These are phyloP conservation scores for Rhipidocladum racemiflorum DNA, from an alignment of 176 grass and related monocot species.

Conservation along the genomic window DNA sequence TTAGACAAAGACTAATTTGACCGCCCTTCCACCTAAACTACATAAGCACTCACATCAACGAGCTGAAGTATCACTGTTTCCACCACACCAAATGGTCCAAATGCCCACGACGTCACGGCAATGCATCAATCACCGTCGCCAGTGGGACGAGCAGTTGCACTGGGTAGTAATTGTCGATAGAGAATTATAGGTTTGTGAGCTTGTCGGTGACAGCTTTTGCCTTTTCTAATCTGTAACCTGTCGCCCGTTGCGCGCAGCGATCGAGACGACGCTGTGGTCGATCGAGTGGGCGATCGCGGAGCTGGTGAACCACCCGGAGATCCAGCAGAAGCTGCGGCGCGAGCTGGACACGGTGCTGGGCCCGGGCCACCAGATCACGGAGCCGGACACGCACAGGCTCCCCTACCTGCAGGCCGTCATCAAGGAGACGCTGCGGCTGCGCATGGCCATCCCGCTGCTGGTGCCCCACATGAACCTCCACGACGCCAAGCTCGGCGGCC, in stretches of 20 bases:
- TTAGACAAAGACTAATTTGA: too few relatives aligned
- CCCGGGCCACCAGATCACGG: conserved; percentile 46
- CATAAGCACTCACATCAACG: too few relatives aligned
- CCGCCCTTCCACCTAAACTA: too few relatives aligned
- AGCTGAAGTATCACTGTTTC: too few relatives aligned
- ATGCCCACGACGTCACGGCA: not conserved
- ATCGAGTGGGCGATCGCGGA: conserved; percentile 95
- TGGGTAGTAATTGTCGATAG: too few relatives aligned
- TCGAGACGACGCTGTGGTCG: conserved; percentile 97
- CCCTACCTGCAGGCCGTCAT: conserved; percentile 78
- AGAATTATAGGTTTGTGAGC: too few relatives aligned
- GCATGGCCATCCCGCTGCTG: conserved; percentile 77
- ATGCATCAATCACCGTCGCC: not conserved
- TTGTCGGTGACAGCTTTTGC: not conserved
- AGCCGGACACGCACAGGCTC: conserved; percentile 64
- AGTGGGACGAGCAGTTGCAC: too few relatives aligned
- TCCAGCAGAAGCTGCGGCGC: conserved; percentile 58
- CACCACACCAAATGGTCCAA: not conserved
- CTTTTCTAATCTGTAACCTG: not conserved
- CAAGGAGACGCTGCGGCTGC: conserved; percentile 79
- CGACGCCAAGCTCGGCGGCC: conserved; percentile 74
- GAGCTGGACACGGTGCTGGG: conserved; percentile 65
- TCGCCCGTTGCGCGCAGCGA: conserved; percentile 43
- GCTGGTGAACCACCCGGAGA: conserved; percentile 86
- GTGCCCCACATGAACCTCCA: conserved; percentile 85